Conservation (phyloP, 768 basidiomycete species). For the Trametes maxima region DNA sequence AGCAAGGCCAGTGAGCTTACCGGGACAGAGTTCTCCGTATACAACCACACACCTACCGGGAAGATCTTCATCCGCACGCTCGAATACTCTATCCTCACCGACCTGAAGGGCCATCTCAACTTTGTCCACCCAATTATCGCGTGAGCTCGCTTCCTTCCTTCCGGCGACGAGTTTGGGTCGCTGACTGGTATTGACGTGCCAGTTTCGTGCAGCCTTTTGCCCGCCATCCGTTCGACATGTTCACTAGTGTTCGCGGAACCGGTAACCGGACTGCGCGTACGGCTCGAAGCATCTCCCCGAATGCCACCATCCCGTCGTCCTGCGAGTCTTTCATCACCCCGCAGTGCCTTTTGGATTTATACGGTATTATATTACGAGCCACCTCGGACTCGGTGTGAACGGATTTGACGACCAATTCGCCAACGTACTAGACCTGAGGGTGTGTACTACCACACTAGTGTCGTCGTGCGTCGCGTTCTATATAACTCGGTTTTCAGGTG, state of each 20-base stretch:
- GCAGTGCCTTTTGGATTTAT: conserved; percentile 31
- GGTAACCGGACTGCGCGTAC: no score
- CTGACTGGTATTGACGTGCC: not conserved
- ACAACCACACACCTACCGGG: conserved; percentile 25
- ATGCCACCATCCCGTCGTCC: not conserved
- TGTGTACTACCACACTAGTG: not conserved
- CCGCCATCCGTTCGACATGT: not conserved
- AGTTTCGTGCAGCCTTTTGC: conserved; percentile 2
- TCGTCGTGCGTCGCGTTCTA: no score
- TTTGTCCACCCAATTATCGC: conserved; percentile 30
- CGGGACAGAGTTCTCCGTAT: conserved; percentile 24
- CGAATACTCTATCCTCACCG: conserved; percentile 29
- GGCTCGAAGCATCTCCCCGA: no score
- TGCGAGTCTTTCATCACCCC: conserved; percentile 28
- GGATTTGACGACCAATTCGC: conserved; percentile 17
- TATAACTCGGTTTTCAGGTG: not conserved
- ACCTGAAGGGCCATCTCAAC: conserved; percentile 24
- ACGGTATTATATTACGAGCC: conserved; percentile 26
- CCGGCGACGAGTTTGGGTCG: no score
- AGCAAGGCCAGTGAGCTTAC: conserved; percentile 28
- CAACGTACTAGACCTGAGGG: not conserved
- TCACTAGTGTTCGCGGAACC: no score
- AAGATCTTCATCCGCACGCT: conserved; percentile 28
- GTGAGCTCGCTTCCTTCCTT: conserved; percentile 11
- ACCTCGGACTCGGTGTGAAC: conserved; percentile 28